These are phyloP conservation scores for Sungouiozyma ichnusensis DNA, from an alignment of 805 yeast genomes.

Conservation along the genomic window DNA sequence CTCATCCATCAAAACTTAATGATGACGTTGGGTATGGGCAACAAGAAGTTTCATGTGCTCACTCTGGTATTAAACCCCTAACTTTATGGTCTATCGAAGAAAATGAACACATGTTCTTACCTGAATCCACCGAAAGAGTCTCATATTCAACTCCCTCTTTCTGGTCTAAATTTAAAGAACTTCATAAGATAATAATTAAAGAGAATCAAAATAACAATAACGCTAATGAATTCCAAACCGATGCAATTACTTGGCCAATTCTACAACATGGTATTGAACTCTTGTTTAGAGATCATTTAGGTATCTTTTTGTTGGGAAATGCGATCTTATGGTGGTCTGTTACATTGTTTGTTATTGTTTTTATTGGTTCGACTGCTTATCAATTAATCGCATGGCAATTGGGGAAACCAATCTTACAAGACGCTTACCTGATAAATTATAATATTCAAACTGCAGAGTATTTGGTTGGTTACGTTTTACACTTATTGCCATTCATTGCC, in stretches of 20 bases:
- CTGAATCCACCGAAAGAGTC: constrained; percentile 36
- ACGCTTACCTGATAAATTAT: constrained; percentile 49
- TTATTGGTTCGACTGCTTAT: constrained; percentile 35
- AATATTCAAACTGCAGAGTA: constrained; percentile 53
- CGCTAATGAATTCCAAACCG: constrained; percentile 42
- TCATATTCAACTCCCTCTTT: constrained; percentile 46
- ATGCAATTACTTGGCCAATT: constrained; percentile 67
- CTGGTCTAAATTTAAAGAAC: constrained; percentile 50
- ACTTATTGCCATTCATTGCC: constrained; percentile 62
- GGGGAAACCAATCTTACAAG: constrained; percentile 39
- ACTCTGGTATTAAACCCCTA: constrained; percentile 52
- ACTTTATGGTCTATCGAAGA: constrained; percentile 68
- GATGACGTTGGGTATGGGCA: constrained; percentile 67
- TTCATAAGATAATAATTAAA: constrained; percentile 61
- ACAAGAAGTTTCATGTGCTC: constrained; percentile 76
- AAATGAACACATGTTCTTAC: constrained; percentile 43
- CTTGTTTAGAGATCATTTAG: constrained; percentile 46
- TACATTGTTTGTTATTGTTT: constrained; percentile 40
- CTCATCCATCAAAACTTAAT: constrained; percentile 63
- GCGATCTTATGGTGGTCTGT: constrained; percentile 71
- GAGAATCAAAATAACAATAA: constrained; percentile 45
- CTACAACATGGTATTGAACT: constrained; percentile 70
- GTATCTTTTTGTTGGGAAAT: constrained; percentile 66
- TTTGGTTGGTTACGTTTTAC: constrained; percentile 62
- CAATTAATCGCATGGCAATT: constrained; percentile 55